phyloP scores from a whole-genome alignment of 148 eudicot species.

The Arctostaphylos glauca region DNA sequence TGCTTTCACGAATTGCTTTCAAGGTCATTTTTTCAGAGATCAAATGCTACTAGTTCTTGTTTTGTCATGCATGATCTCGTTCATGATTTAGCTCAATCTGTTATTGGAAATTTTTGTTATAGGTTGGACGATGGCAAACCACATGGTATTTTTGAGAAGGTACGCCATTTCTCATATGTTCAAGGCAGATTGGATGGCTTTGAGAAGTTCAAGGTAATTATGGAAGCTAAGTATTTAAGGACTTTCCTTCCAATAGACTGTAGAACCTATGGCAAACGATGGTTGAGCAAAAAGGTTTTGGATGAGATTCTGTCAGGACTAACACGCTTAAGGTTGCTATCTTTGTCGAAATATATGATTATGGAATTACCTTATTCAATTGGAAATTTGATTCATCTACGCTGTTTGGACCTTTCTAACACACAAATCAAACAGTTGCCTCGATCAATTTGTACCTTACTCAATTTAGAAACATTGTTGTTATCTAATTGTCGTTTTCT shows the following conservation, averaged over 20 bases:
- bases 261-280: too few species aligned
- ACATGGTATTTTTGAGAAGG: not conserved
- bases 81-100: not conserved
- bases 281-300: not conserved
- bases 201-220: not conserved
- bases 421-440: not conserved
- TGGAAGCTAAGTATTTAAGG: not conserved
- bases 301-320: not conserved
- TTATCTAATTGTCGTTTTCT: not conserved
- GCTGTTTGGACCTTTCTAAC: not conserved
- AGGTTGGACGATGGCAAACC: not conserved
- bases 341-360: not conserved
- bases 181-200: not conserved
- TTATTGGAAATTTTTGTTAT: not conserved
- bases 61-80: not conserved
- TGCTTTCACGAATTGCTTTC: not conserved
- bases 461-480: not conserved
- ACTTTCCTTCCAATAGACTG: not conserved
- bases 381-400: not conserved
- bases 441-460: not conserved
- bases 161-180: not conserved
- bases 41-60: not conserved
- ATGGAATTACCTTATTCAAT: not conserved
- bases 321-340: not conserved
- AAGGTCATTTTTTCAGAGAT: not conserved